phyloP scores from a whole-genome alignment of 306 rosid species.

The Ceratonia siliqua region DNA sequence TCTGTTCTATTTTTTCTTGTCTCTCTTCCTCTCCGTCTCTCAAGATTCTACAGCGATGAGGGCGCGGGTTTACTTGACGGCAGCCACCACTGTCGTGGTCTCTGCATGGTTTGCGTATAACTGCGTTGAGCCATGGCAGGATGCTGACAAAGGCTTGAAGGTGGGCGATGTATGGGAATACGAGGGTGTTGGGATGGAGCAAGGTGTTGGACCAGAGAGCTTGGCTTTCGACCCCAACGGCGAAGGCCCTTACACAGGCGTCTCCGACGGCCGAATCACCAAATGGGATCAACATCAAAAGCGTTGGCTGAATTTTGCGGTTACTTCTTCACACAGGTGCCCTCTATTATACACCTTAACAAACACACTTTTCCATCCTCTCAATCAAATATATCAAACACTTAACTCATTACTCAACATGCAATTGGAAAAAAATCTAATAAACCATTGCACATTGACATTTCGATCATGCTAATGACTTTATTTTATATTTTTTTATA shows the following conservation, averaged over 20 bases:
- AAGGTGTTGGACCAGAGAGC: conserved; percentile 68
- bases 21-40: not conserved
- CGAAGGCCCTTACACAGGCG: conserved; percentile 72
- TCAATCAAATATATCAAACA: not conserved
- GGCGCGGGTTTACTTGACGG: not conserved
- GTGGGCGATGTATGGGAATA: not conserved
- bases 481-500: too few relatives aligned
- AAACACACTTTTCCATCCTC: not conserved
- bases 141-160: not conserved
- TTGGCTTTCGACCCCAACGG: conserved; percentile 60
- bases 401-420: not conserved
- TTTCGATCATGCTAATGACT: too few relatives aligned
- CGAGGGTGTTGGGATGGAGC: conserved; percentile 45
- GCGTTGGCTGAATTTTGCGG: conserved; percentile 62
- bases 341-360: not conserved
- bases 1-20: too few relatives aligned
- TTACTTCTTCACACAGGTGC: conserved; percentile 57
- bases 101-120: conserved; percentile 31
- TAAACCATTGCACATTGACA: too few relatives aligned
- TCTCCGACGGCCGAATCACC: conserved; percentile 71
- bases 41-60: conserved; percentile 7
- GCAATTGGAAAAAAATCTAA: too few relatives aligned
- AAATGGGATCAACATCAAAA: conserved; percentile 51
- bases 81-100: not conserved
- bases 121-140: not conserved